These are phyloP conservation scores for Haberlea rhodopensis DNA, from an alignment of 257 asterid species.

Conservation along the genomic window DNA sequence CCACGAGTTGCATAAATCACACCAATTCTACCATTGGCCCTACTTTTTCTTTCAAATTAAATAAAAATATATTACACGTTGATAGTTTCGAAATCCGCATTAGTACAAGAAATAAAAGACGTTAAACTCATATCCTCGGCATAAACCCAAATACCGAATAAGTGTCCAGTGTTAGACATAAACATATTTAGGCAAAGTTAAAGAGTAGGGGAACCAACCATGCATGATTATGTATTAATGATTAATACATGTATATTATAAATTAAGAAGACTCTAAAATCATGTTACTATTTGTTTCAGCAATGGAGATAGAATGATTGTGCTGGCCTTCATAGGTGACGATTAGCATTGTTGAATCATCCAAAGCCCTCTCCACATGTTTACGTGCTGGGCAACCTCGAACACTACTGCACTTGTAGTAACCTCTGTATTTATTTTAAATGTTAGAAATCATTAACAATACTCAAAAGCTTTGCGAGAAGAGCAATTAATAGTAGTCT, in stretches of 20 bases:
- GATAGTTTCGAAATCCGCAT: too few relatives aligned
- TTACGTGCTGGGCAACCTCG: constrained; percentile 94
- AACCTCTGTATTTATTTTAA: constrained; percentile 57
- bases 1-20: not conserved
- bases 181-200: not conserved
- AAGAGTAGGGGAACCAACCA: too few relatives aligned
- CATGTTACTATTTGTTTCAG: constrained; percentile 48
- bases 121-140: too few relatives aligned
- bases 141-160: not conserved
- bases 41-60: constrained; percentile 4
- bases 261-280: constrained; percentile 73
- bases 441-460: not conserved
- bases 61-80: too few relatives aligned
- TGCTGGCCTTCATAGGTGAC: constrained; percentile 96
- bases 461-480: too few relatives aligned
- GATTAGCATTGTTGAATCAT: constrained; percentile 78
- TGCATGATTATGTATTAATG: too few relatives aligned
- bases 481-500: too few relatives aligned
- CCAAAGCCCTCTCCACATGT: constrained; percentile 85
- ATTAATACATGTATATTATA: too few relatives aligned
- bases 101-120: not conserved
- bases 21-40: constrained; percentile 35
- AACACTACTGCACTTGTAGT: constrained; percentile 92
- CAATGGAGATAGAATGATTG: constrained; percentile 51
- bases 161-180: constrained; percentile 7